These are phyloP conservation scores for Linum tenue DNA, from an alignment of 345 rosid species.

Conservation along the genomic window DNA sequence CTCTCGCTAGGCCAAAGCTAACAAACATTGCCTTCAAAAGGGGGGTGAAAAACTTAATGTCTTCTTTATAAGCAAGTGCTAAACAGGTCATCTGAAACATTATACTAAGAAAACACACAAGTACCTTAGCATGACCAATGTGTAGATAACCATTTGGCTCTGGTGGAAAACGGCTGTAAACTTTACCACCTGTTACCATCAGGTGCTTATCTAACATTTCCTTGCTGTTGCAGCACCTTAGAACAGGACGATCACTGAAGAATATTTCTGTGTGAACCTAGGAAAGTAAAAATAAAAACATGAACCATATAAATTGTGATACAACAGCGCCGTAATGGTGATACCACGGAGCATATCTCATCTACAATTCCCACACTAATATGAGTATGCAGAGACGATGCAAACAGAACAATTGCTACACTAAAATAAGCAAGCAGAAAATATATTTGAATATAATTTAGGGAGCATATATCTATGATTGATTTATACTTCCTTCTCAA, in stretches of 20 bases:
- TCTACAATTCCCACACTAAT: background rate
- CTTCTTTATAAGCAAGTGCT: slow-evolving; percentile 4
- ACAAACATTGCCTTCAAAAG: slow-evolving; percentile 85
- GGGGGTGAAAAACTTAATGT: background rate
- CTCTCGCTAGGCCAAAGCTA: slow-evolving; percentile 91
- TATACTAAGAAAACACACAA: background rate
- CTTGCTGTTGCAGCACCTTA: slow-evolving; percentile 73
- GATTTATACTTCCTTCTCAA: background rate
- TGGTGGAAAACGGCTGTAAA: slow-evolving; percentile 83
- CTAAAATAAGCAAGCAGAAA: background rate
- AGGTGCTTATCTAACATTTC: slow-evolving; percentile 80
- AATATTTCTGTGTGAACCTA: slow-evolving; percentile 86
- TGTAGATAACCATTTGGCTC: slow-evolving; percentile 99
- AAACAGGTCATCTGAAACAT: slow-evolving; percentile 4
- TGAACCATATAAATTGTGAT: background rate
- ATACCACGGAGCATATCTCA: background rate
- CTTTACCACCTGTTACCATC: slow-evolving; percentile 63
- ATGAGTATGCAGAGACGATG: background rate
- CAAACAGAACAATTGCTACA: background rate
- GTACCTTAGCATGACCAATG: slow-evolving; percentile 98
- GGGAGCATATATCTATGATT: background rate
- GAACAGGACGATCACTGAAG: slow-evolving; percentile 64
- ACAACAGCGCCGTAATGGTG: background rate
- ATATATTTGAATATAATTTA: background rate
- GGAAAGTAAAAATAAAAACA: background rate